Conservation (phyloP, 441 rosid species). For the Euphorbia celastroides region DNA sequence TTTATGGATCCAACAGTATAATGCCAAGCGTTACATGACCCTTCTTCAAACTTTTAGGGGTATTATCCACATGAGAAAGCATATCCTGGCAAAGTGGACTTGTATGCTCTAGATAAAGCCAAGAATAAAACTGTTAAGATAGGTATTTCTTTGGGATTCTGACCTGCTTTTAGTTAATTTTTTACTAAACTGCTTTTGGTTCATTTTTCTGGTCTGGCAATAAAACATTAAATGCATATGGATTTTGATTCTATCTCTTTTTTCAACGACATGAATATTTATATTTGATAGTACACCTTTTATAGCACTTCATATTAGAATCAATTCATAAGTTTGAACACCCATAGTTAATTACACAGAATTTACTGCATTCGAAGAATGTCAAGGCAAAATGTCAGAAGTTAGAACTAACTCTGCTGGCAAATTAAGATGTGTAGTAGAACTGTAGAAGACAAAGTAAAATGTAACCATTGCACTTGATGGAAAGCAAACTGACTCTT, state of each 20-base stretch:
- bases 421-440: not conserved
- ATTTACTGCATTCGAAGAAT: not conserved
- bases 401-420: not conserved
- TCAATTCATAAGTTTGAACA: constrained; percentile 1
- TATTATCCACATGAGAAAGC: constrained; percentile 55
- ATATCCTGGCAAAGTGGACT: constrained; percentile 60
- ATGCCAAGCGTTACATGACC: constrained; percentile 8
- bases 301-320: not conserved
- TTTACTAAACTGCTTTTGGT: not conserved
- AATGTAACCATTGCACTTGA: not conserved
- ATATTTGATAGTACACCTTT: not conserved
- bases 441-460: not conserved
- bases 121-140: constrained; percentile 73
- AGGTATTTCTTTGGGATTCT: constrained; percentile 34
- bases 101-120: constrained; percentile 48
- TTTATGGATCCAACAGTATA: constrained; percentile 12
- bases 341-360: not conserved
- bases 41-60: constrained; percentile 47
- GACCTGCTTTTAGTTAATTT: not conserved
- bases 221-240: not conserved
- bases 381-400: not conserved
- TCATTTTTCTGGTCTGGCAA: not conserved
- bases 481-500: not conserved
- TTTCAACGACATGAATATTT: not conserved
- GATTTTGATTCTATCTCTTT: not conserved